Conservation (phyloP, 345 rosid species). For the Eucalyptus viminalis region DNA sequence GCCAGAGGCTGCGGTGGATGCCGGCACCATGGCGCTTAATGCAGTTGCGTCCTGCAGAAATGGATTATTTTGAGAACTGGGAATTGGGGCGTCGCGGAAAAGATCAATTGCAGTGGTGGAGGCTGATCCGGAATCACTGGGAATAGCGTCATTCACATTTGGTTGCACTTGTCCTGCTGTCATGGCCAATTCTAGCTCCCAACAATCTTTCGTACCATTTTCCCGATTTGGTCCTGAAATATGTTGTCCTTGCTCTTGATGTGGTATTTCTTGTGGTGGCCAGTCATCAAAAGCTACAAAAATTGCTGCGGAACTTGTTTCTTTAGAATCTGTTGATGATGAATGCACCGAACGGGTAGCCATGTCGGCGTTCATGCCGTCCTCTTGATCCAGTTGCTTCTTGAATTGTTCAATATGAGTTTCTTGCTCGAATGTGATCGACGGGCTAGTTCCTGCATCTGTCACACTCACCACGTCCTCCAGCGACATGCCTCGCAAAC, state of each 20-base stretch:
- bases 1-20: neutral
- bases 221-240: neutral
- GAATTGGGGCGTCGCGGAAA: neutral
- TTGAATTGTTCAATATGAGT: neutral
- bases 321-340: slow-evolving; percentile 1
- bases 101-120: neutral
- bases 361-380: neutral
- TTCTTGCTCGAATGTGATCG: slow-evolving; percentile 15
- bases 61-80: slow-evolving; percentile 18
- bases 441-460: slow-evolving; percentile 11
- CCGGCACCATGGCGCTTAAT: neutral
- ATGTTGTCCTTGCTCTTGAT: neutral
- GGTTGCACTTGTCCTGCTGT: slow-evolving; percentile 1
- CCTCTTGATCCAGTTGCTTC: slow-evolving; percentile 2
- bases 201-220: neutral
- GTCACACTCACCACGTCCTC: slow-evolving; percentile 42
- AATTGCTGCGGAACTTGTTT: neutral
- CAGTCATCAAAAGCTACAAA: slow-evolving; percentile 19
- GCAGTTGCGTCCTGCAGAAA: slow-evolving; percentile 25
- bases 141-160: neutral
- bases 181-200: slow-evolving; percentile 51
- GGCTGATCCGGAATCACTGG: neutral
- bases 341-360: slow-evolving; percentile 17
- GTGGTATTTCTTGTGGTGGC: neutral
- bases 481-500: slow-evolving; percentile 29